Conservation (phyloP, 345 rosid species). For the Ceriops decandra region DNA sequence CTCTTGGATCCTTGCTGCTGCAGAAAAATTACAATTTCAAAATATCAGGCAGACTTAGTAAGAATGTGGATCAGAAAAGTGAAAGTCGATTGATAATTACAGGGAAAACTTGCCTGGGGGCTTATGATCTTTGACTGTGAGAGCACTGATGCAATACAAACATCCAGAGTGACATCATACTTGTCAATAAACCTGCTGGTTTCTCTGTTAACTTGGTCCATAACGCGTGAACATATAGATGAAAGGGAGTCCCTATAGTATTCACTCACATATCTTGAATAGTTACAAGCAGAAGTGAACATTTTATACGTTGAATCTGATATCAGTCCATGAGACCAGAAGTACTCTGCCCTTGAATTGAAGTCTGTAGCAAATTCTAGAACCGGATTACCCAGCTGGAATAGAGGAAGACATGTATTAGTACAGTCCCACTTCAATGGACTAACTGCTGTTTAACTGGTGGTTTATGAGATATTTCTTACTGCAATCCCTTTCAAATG, state of each 20-base stretch:
- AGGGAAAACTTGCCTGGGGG: constrained; percentile 52
- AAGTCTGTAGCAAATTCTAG: constrained; percentile 82
- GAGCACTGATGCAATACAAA: constrained; percentile 73
- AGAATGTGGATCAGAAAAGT: background rate
- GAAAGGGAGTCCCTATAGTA: constrained; percentile 75
- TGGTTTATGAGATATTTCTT: constrained; percentile 23
- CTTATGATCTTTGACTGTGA: constrained; percentile 74
- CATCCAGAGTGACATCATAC: constrained; percentile 91
- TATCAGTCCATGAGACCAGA: constrained; percentile 97
- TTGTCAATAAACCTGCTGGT: constrained; percentile 87
- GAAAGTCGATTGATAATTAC: background rate
- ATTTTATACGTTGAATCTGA: constrained; percentile 81
- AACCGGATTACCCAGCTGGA: constrained; percentile 92
- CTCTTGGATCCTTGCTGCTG: constrained; percentile 19
- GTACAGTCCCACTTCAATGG: background rate
- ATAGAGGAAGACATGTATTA: background rate
- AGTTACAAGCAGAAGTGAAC: constrained; percentile 84
- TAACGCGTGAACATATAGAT: constrained; percentile 63
- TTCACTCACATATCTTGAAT: constrained; percentile 87
- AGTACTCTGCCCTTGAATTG: constrained; percentile 89
- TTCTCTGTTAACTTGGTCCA: constrained; percentile 71
- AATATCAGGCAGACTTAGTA: background rate
- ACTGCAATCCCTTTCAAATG: constrained; percentile 89
- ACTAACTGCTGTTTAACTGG: too few relatives aligned
- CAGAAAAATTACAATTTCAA: background rate